These are phyloP conservation scores for Ceratopteris richardii DNA, from an alignment of 75 land plant genomes.

Conservation along the genomic window DNA sequence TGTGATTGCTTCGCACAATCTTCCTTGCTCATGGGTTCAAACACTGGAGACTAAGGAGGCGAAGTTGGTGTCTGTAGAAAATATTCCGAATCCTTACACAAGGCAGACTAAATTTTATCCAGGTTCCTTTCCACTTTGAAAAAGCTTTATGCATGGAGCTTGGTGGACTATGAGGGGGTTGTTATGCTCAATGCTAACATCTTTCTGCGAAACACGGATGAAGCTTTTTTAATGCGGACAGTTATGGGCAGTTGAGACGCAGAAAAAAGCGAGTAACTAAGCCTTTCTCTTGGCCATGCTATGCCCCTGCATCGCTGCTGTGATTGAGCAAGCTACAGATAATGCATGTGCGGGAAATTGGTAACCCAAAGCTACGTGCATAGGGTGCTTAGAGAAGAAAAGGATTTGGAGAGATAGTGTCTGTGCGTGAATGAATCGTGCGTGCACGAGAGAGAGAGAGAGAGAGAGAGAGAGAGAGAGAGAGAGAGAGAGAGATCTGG, in stretches of 20 bases:
- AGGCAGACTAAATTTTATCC: conserved; percentile 12
- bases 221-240: conserved; percentile 37
- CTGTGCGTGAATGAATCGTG: no score
- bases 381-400: no score
- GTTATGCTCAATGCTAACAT: conserved; percentile 41
- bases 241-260: conserved; percentile 37
- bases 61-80: conserved; percentile 21
- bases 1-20: conserved; percentile 72
- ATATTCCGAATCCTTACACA: conserved; percentile 34
- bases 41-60: conserved; percentile 30
- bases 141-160: conserved; percentile 31
- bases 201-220: conserved; percentile 28
- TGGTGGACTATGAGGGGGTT: conserved; percentile 34
- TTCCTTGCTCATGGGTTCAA: conserved; percentile 45
- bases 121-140: conserved; percentile 27
- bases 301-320: no score
- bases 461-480: no score
- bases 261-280: no score
- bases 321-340: no score
- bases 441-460: no score
- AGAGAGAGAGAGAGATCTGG: no score
- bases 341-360: no score
- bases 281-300: no score
- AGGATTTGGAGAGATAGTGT: no score
- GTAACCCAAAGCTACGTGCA: no score